Evolutionary conservation across 2,329 filamentous ascomycete genomes (phyloP), one percentile per base, ranked within the genome.

Genomic region (Tolypocladium inflatum): DNA sequence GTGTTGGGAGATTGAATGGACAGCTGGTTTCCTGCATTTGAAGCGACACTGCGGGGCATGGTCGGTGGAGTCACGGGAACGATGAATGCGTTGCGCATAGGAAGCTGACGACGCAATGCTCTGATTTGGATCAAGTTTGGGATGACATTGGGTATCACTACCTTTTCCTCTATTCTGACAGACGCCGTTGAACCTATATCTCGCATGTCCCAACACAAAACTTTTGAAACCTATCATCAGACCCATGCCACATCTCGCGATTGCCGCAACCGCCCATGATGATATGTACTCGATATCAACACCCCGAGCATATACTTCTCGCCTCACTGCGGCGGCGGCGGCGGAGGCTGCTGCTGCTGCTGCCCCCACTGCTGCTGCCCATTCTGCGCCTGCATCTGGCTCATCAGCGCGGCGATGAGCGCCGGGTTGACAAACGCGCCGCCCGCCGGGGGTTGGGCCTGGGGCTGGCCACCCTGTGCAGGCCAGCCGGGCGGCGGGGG

Each of bases 391-490:
- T 75, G 74, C 67, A 76, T 74, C 58, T 78, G 76, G 43, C 67
- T 73, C 70, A 80, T 75, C 41, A 79, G 61, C 4, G 75, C 77
- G 45, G 79, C 77, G 59, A 86, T 75, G 66, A 86, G 80, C 1
- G 80, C 77, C 4, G 83, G 83, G 62, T 84, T 85, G 59, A 84
- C 77, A 63, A 81, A 81, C 11, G 78, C 52, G 69, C 68, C 41
- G 19, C 74, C 66, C 45, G 73, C 62, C 51, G n/a, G n/a, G n/a
- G n/a, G n/a, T n/a, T 63, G 62, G 41, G 59, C 63, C 41, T 73
- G 73, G 51, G 60, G 64, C 58, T 70, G 67, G 45, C 67, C 63
- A 30, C 66, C 66, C 67, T 69, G 70, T 21, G 11, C 52, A 9
- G 56, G 55, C 61, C 62, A 72, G 2, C 70, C 71, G 19, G 73